phyloP scores from a whole-genome alignment of 2,329 filamentous ascomycete species.

The Acrocalymma vagum region DNA sequence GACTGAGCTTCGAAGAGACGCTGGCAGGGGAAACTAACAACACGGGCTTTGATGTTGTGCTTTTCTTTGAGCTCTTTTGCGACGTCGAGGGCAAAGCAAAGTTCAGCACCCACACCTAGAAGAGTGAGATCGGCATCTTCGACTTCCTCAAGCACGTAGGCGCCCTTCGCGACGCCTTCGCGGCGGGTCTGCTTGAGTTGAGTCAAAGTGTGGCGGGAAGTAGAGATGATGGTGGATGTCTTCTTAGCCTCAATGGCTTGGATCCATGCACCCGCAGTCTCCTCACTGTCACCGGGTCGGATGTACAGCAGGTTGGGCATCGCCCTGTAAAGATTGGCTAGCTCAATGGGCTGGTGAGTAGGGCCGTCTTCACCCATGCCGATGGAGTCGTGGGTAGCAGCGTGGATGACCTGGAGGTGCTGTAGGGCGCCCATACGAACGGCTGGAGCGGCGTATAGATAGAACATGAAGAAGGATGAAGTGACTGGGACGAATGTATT shows the following conservation, averaged over 20 bases:
- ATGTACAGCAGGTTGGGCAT: conserved; percentile 72
- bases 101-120: conserved; percentile 60
- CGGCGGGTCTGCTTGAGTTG: conserved; percentile 52
- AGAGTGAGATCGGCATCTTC: conserved; percentile 58
- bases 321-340: conserved; percentile 65
- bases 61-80: conserved; percentile 50
- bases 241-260: conserved; percentile 55
- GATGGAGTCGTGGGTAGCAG: conserved; percentile 66
- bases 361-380: conserved; percentile 69
- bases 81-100: conserved; percentile 56
- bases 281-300: conserved; percentile 66
- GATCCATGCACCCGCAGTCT: conserved; percentile 64
- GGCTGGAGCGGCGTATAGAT: conserved; percentile 65
- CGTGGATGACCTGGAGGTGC: conserved; percentile 65
- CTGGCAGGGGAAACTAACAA: conserved; percentile 62
- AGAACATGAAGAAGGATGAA: conserved; percentile 72
- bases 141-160: conserved; percentile 57
- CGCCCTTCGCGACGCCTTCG: conserved; percentile 54
- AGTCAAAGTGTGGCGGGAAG: conserved; percentile 55
- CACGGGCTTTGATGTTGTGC: conserved; percentile 53
- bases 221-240: conserved; percentile 59
- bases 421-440: conserved; percentile 69
- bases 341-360: conserved; percentile 69
- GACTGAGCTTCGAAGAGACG: conserved; percentile 59
- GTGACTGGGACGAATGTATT: conserved; percentile 56